Evolutionary conservation across 768 basidiomycete species (phyloP).

Genomic region (Termitomyces sp.): DNA sequence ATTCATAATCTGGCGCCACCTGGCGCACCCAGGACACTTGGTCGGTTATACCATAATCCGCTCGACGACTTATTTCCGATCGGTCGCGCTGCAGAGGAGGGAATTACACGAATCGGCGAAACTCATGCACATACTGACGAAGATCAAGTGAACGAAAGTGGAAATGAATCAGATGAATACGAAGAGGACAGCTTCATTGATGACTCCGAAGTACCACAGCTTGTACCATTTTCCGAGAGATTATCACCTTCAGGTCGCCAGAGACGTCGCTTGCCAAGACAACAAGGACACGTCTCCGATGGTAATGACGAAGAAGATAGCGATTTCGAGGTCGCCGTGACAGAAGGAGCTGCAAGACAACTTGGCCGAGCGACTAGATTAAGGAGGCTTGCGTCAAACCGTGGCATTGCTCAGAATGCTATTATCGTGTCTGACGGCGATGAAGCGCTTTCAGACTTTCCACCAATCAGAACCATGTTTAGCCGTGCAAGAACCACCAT

Average conservation of each 20-base stretch:
- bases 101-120: neutral
- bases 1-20: neutral
- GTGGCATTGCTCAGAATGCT: neutral
- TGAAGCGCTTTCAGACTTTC: neutral
- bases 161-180: conserved; percentile 37
- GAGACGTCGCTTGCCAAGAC: neutral
- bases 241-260: neutral
- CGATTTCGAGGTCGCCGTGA: conserved; percentile 7
- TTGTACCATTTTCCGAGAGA: neutral
- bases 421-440: conserved; percentile 9
- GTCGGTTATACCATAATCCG: neutral
- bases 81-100: conserved; percentile 14
- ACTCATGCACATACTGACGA: conserved; percentile 11
- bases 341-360: conserved; percentile 4
- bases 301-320: neutral
- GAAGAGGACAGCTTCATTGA: conserved; percentile 58
- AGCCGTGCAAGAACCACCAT: neutral
- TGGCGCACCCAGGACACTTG: neutral
- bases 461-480: neutral
- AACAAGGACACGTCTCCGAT: neutral
- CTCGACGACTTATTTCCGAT: conserved; percentile 5
- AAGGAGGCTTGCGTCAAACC: neutral
- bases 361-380: neutral
- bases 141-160: conserved; percentile 14
- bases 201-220: conserved; percentile 30